Percentiles rank a stretch among this genome's conserved stretches.
Evolutionary conservation across 148 eudicot species (phyloP).

Genomic region (Nepenthes gracilis): DNA sequence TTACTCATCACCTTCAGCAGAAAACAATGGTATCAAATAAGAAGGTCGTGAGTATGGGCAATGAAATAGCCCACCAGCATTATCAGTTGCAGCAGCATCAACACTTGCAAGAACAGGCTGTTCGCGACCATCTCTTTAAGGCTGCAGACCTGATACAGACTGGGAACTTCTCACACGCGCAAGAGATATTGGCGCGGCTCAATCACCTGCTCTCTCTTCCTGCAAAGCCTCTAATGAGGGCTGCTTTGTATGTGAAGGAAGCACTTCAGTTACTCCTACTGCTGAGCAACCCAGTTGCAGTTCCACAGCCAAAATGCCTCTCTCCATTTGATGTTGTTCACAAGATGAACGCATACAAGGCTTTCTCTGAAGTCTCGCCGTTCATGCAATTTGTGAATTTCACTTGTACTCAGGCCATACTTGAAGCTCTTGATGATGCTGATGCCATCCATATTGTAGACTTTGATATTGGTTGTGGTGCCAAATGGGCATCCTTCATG

Average conservation of each 20-base stretch:
- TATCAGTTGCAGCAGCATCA: slow-evolving; percentile 12
- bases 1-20: slow-evolving; percentile 23
- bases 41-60: slow-evolving; percentile 1
- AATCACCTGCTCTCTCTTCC: slow-evolving; percentile 88
- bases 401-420: slow-evolving; percentile 75
- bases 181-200: slow-evolving; percentile 99
- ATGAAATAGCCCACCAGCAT: slow-evolving; percentile 25
- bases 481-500: slow-evolving; percentile 93
- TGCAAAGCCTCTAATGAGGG: slow-evolving; percentile 75
- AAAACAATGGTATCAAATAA: slow-evolving; percentile 13
- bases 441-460: slow-evolving; percentile 61
- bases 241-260: slow-evolving; percentile 71
- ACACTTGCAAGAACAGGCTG: slow-evolving; percentile 33
- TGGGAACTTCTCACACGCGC: slow-evolving; percentile 83
- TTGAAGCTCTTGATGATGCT: slow-evolving; percentile 62
- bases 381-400: slow-evolving; percentile 69
- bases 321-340: slow-evolving; percentile 63
- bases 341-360: slow-evolving; percentile 82
- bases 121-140: slow-evolving; percentile 69
- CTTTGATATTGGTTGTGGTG: slow-evolving; percentile 89
- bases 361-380: slow-evolving; percentile 82
- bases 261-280: slow-evolving; percentile 58
- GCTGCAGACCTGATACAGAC: slow-evolving; percentile 70
- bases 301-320: slow-evolving; percentile 23
- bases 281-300: slow-evolving; percentile 22